Base-by-base conservation (phyloP, 371 early-diverging fungal genomes). In the Dichotomocladium elegans region DNA sequence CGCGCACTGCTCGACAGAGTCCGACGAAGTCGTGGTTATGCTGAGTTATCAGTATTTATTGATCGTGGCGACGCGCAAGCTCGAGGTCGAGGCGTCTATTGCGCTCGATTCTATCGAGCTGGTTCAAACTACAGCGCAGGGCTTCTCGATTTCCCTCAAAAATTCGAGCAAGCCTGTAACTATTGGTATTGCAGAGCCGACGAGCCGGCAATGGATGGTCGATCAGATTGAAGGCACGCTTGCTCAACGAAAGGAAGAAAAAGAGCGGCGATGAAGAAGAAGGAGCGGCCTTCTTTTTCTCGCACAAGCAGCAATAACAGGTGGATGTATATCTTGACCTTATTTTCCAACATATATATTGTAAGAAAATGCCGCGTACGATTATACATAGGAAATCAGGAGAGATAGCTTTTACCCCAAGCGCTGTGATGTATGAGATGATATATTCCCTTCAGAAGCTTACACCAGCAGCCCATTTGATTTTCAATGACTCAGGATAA, bases 1-100 rank as follows among this genome's bases (percentile, higher is more conserved):
- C 54, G 92, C 93, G 0, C 98, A 98, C 56, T 63, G 56, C 24
- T 41, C 65, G 3, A 51, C 64, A 0, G 43, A 61, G 10, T 79
- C 77, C 3, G 86, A 87, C 27, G 83, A 86, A 34, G 75, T 71
- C 59, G 77, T 85, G 3, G 81, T 77, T 2, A 66, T 91, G 57
- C 54, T 91, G 47, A 87, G 89, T 0, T 83, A 80, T 43, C 77
- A 79, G 34, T 72, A 82, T 8, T 68, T 91, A 22, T 54, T 87
- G 37, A 60, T 87, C 3, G 74, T 87, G 51, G 66, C 73, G 15
- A 81, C 80, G 15, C 60, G 79, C 51, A 74, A 70, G 47, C 64
- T 83, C 2, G 80, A 74, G 33, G 70, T 86, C 8, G 85, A 43
- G 40, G 17, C 17, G 11, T 22, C 48, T 30, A 40, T 52, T 12